Evolutionary conservation across 192 early-diverging fungal genomes (phyloP).

Genomic region (Neocallimastix lanati): DNA sequence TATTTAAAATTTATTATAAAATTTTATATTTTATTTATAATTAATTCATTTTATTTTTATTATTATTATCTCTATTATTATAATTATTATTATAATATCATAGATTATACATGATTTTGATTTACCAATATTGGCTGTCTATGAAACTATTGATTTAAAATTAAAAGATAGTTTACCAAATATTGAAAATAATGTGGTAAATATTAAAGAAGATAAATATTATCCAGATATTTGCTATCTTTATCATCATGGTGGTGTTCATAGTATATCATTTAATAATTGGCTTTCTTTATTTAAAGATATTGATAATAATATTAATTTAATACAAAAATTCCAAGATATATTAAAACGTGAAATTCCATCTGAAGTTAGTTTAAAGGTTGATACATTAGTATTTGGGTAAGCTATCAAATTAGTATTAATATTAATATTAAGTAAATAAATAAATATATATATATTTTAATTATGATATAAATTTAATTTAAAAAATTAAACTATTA

Average conservation of each 20-base stretch:
- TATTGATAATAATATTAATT: neutral
- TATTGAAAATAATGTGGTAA: neutral
- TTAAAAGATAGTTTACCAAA: neutral
- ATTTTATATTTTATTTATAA: too few species aligned
- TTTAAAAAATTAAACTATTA: too few species aligned
- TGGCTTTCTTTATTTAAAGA: slow-evolving; percentile 26
- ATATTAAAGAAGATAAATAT: slow-evolving; percentile 32
- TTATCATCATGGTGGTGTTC: slow-evolving; percentile 49
- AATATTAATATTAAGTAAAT: too few species aligned
- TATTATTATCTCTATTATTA: too few species aligned
- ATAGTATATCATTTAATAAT: slow-evolving; percentile 33
- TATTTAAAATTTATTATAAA: too few species aligned
- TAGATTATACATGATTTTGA: slow-evolving; percentile 3
- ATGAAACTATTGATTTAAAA: slow-evolving; percentile 27
- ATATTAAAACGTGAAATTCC: slow-evolving; percentile 2
- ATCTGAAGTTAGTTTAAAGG: slow-evolving; percentile 2
- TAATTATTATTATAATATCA: too few species aligned
- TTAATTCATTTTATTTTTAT: too few species aligned
- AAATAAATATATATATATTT: too few species aligned
- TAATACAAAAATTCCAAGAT: slow-evolving; percentile 2
- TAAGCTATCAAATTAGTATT: too few species aligned
- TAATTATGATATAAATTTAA: too few species aligned
- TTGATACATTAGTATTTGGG: neutral
- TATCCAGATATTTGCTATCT: slow-evolving; percentile 45
- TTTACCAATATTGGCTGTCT: slow-evolving; percentile 24